Evolutionary conservation across 306 rosid genomes (phyloP).

Genomic region (Prunus mira): DNA sequence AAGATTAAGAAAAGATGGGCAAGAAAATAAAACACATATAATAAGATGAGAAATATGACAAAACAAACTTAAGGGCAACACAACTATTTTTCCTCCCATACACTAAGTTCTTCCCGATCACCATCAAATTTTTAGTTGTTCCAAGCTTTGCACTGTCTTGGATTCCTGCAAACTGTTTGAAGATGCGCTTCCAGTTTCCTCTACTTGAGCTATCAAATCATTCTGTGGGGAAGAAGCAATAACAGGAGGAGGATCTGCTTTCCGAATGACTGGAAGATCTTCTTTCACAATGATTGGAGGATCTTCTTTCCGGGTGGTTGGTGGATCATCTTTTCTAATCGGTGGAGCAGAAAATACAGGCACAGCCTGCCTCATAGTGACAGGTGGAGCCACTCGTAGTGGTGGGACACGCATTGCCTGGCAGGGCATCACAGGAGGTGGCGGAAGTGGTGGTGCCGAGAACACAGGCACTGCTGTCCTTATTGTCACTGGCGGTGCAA

Average conservation of each 20-base stretch:
- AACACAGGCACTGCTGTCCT: conserved; percentile 81
- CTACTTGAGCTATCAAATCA: conserved; percentile 35
- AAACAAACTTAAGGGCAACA: conserved; percentile 42
- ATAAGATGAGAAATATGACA: conserved; percentile 40
- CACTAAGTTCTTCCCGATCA: conserved; percentile 24
- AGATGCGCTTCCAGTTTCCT: conserved; percentile 33
- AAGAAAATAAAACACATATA: conserved; percentile 46
- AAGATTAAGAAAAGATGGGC: conserved; percentile 28
- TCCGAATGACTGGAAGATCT: conserved; percentile 30
- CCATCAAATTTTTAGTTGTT: conserved; percentile 67
- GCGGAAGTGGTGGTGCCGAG: conserved; percentile 83
- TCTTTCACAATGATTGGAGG: conserved; percentile 42
- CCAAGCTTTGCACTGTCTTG: conserved; percentile 52
- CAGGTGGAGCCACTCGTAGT: conserved; percentile 64
- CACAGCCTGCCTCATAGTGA: conserved; percentile 71
- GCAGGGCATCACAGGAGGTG: conserved; percentile 43
- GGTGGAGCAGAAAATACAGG: conserved; percentile 82
- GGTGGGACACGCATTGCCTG: conserved; percentile 50
- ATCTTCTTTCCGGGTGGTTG: conserved; percentile 32
- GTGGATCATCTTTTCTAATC: conserved; percentile 45
- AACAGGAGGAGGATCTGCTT: conserved; percentile 19
- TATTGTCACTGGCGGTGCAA: conserved; percentile 88
- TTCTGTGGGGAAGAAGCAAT: conserved; percentile 24
- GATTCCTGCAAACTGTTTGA: conserved; percentile 34
- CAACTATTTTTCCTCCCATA: conserved; percentile 47